Conservation (phyloP, 352 stramenopile genomes). For the Pythium myriotylum region DNA sequence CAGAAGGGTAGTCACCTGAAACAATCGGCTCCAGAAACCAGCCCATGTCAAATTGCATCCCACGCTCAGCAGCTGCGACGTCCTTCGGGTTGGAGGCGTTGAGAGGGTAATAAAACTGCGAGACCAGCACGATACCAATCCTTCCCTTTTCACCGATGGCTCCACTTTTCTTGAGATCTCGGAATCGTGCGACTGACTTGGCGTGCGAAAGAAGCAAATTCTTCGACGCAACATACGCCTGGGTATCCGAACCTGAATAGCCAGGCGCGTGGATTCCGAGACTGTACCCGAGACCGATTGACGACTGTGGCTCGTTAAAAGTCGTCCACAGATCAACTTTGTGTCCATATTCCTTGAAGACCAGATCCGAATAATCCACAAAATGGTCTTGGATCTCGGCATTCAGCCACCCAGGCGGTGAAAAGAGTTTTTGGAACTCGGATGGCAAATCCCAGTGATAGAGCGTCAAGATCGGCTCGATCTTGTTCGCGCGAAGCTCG, state of each 20-base stretch:
- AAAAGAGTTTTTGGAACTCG: constrained; percentile 77
- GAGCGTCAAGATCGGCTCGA: constrained; percentile 92
- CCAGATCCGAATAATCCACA: constrained; percentile 88
- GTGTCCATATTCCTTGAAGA: constrained; percentile 89
- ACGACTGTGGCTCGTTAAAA: constrained; percentile 93
- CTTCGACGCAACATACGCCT: constrained; percentile 70
- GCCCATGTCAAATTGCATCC: constrained; percentile 89
- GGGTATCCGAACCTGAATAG: constrained; percentile 34
- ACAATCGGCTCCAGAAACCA: constrained; percentile 93
- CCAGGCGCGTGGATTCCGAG: constrained; percentile 49
- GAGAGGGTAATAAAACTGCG: constrained; percentile 72
- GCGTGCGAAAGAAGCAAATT: constrained; percentile 92
- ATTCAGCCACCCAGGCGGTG: constrained; percentile 71
- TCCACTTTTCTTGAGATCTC: constrained; percentile 57
- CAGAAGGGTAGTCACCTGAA: constrained; percentile 88
- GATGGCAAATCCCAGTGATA: constrained; percentile 97
- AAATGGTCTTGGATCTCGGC: constrained; percentile 68
- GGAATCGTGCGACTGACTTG: constrained; percentile 82
- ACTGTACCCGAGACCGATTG: constrained; percentile 85
- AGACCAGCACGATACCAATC: constrained; percentile 92
- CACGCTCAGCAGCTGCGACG: constrained; percentile 66
- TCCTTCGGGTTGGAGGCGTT: constrained; percentile 53
- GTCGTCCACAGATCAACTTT: constrained; percentile 94
- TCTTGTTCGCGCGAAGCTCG: constrained; percentile 62
- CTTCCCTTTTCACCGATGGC: constrained; percentile 51